A percentile compares a stretch with the other conserved stretches of the same genome.
phyloP scores from a whole-genome alignment of 2,329 filamentous ascomycete genomes.

The Juglanconis juglandina region DNA sequence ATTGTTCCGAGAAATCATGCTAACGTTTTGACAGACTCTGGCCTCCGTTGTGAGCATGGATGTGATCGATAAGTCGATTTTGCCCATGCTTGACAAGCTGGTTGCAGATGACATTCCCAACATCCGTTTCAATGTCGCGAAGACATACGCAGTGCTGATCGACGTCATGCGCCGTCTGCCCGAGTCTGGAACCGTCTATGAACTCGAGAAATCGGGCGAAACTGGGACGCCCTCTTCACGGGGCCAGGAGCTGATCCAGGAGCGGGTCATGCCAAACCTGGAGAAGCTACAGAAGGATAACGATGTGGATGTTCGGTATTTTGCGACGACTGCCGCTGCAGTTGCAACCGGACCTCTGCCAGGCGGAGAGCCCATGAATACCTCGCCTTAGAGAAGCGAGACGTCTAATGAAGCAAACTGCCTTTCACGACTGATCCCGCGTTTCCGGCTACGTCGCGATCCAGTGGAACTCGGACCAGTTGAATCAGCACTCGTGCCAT shows the following conservation, averaged over 20 bases:
- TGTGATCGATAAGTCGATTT: slow-evolving; percentile 87
- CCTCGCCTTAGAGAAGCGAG: slow-evolving; percentile 56
- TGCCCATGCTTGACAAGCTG: slow-evolving; percentile 94
- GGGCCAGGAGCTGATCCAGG: slow-evolving; percentile 76
- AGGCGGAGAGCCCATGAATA: slow-evolving; percentile 61
- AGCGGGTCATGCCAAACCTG: slow-evolving; percentile 82
- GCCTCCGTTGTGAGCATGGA: slow-evolving; percentile 89
- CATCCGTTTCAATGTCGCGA: slow-evolving; percentile 98
- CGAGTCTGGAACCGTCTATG: slow-evolving; percentile 79
- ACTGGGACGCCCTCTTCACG: slow-evolving; percentile 63
- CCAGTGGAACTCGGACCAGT: neutral
- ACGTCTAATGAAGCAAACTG: slow-evolving; percentile 49
- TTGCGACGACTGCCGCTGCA: slow-evolving; percentile 83
- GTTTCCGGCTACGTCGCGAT: neutral
- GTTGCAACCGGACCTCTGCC: slow-evolving; percentile 44
- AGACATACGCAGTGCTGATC: slow-evolving; percentile 89
- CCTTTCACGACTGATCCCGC: neutral
- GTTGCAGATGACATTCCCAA: slow-evolving; percentile 95
- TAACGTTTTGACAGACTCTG: slow-evolving; percentile 64
- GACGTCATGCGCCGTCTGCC: slow-evolving; percentile 89
- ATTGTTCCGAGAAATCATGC: neutral
- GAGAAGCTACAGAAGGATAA: slow-evolving; percentile 96
- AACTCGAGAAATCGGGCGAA: slow-evolving; percentile 74
- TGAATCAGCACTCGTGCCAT: neutral
- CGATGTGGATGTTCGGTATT: slow-evolving; percentile 97